These are phyloP conservation scores for Pythium insidiosum DNA, from an alignment of 352 stramenopile genomes.

Conservation along the genomic window DNA sequence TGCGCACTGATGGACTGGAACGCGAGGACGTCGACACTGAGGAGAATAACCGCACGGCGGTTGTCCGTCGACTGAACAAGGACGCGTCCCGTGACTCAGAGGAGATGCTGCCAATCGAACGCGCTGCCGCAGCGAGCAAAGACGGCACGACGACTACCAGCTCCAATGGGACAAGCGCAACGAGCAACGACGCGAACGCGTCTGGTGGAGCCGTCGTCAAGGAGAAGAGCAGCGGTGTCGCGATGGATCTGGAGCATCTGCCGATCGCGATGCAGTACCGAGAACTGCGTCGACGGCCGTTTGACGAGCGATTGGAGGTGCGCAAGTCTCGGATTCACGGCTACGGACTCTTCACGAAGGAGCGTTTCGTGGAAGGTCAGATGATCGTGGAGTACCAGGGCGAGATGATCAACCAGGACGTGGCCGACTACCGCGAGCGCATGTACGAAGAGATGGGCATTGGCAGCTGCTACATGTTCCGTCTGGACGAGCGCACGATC, in stretches of 20 bases:
- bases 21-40: conserved; percentile 37
- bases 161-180: background rate
- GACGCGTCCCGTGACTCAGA: conserved; percentile 35
- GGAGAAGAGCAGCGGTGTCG: conserved; percentile 20
- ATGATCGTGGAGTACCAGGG: conserved; percentile 98
- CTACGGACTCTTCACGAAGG: conserved; percentile 94
- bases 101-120: conserved; percentile 12
- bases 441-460: conserved; percentile 92
- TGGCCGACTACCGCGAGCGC: conserved; percentile 91
- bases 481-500: conserved; percentile 91
- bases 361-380: conserved; percentile 84
- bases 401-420: conserved; percentile 85
- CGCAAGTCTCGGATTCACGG: conserved; percentile 94
- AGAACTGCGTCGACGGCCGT: conserved; percentile 85
- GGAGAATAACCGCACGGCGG: too few species aligned
- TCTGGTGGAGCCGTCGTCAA: conserved; percentile 5
- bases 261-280: conserved; percentile 89
- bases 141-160: conserved; percentile 4
- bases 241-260: conserved; percentile 76
- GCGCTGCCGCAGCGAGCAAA: background rate
- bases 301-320: conserved; percentile 88
- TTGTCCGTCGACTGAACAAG: conserved; percentile 37
- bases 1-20: conserved; percentile 81
- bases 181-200: conserved; percentile 2
- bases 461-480: conserved; percentile 97